These are phyloP conservation scores for Paraconiothyrium brasiliense DNA, from an alignment of 2,329 filamentous ascomycete species.

Conservation along the genomic window DNA sequence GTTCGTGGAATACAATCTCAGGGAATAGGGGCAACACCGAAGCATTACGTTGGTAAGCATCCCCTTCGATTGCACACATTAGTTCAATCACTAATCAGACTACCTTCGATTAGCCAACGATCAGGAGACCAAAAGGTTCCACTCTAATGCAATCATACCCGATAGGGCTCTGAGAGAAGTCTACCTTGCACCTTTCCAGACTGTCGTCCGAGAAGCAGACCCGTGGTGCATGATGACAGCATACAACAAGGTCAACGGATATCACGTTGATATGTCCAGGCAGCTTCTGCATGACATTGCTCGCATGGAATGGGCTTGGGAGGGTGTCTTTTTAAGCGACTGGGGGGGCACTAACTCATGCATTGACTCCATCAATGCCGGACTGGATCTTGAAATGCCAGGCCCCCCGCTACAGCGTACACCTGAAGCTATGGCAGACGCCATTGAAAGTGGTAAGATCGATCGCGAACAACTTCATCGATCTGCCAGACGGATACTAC, in stretches of 20 bases:
- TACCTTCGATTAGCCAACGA: constrained; percentile 64
- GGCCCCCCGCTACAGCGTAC: constrained; percentile 69
- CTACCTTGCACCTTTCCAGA: constrained; percentile 66
- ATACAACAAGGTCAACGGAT: constrained; percentile 23
- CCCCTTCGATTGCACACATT: too few species aligned
- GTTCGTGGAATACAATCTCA: constrained; percentile 58
- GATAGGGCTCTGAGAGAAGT: constrained; percentile 69
- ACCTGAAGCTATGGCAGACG: constrained; percentile 70
- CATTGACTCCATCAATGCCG: constrained; percentile 44
- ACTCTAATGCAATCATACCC: constrained; percentile 67
- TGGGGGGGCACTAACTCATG: constrained; percentile 69
- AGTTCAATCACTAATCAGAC: too few species aligned
- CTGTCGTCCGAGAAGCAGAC: constrained; percentile 71
- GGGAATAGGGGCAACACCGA: constrained; percentile 45
- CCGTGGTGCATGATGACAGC: constrained; percentile 65
- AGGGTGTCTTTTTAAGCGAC: constrained; percentile 67
- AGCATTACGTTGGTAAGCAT: constrained; percentile 62
- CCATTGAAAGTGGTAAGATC: constrained; percentile 58
- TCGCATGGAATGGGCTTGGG: constrained; percentile 54
- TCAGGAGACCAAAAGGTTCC: constrained; percentile 70
- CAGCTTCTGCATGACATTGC: constrained; percentile 56
- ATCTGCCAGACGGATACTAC: constrained; percentile 8
- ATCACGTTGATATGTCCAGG: constrained; percentile 49
- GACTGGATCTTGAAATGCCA: constrained; percentile 33
- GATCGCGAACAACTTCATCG: constrained; percentile 17